These are phyloP conservation scores for Tylopilus cervinicoccineus DNA, from an alignment of 768 basidiomycete genomes.

Conservation along the genomic window DNA sequence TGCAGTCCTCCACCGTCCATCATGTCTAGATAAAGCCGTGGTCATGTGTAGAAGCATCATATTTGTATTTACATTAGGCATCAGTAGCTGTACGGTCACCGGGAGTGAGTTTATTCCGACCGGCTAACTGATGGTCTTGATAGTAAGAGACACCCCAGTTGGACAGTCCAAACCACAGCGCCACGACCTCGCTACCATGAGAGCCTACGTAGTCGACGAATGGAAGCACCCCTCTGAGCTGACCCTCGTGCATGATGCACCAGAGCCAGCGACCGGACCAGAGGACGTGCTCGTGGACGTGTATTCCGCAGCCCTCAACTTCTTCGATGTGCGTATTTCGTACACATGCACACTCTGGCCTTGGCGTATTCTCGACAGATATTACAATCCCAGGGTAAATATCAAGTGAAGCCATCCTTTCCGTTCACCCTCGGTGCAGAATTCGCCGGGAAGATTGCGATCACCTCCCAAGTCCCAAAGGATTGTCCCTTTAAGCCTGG, in stretches of 20 bases:
- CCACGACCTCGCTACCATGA: slow-evolving; percentile 50
- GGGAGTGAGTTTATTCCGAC: not conserved
- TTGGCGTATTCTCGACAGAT: slow-evolving; percentile 43
- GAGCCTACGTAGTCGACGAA: slow-evolving; percentile 70
- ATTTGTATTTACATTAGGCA: slow-evolving; percentile 34
- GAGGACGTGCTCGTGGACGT: slow-evolving; percentile 72
- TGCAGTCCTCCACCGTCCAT: slow-evolving; percentile 1
- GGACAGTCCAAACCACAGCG: not conserved
- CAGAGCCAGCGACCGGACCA: slow-evolving; percentile 49
- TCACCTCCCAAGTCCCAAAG: slow-evolving; percentile 68
- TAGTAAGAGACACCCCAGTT: too few relatives aligned
- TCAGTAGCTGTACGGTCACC: slow-evolving; percentile 10
- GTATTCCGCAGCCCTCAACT: slow-evolving; percentile 72
- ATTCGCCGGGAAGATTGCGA: slow-evolving; percentile 75
- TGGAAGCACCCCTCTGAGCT: slow-evolving; percentile 68
- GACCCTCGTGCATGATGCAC: slow-evolving; percentile 45
- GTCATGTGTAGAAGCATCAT: slow-evolving; percentile 29
- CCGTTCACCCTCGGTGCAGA: slow-evolving; percentile 86
- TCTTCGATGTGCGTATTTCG: slow-evolving; percentile 54
- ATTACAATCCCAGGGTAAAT: slow-evolving; percentile 85
- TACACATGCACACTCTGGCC: slow-evolving; percentile 9
- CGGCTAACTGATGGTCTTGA: too few relatives aligned
- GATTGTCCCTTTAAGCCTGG: slow-evolving; percentile 79
- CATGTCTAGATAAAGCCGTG: slow-evolving; percentile 14
- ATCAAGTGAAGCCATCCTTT: slow-evolving; percentile 77